A percentile compares a stretch with the other conserved stretches of the same genome.
These are phyloP conservation scores for Ensete ventricosum DNA, from an alignment of 176 grass and related monocot genomes.

Conservation along the genomic window DNA sequence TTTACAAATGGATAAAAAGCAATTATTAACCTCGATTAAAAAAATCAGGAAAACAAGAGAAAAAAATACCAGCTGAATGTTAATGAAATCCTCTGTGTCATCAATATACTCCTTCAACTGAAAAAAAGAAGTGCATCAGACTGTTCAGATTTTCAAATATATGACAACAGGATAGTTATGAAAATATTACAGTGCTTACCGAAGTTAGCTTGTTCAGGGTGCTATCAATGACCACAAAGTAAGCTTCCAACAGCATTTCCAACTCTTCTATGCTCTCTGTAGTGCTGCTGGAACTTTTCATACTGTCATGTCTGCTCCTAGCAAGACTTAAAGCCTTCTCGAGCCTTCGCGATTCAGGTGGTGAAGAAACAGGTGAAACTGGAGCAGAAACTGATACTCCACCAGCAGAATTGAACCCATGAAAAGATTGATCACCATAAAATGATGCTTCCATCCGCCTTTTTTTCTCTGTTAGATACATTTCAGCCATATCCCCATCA, in stretches of 20 bases:
- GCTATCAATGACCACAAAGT: slow-evolving; percentile 80
- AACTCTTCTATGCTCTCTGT: slow-evolving; percentile 58
- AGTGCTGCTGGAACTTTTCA: slow-evolving; percentile 55
- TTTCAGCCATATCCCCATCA: slow-evolving; percentile 98
- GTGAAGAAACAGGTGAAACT: slow-evolving; percentile 66
- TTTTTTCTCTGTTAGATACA: slow-evolving; percentile 95
- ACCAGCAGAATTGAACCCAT: slow-evolving; percentile 34
- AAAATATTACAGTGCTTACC: slow-evolving; percentile 26
- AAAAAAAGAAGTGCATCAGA: slow-evolving; percentile 24
- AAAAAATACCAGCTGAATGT: slow-evolving; percentile 75
- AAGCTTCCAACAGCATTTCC: slow-evolving; percentile 94
- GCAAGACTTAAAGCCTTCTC: slow-evolving; percentile 56
- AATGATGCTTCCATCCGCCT: slow-evolving; percentile 52
- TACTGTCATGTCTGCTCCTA: slow-evolving; percentile 58
- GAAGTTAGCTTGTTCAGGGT: slow-evolving; percentile 81
- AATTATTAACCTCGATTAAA: not conserved
- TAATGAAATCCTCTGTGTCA: slow-evolving; percentile 97
- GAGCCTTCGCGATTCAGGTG: slow-evolving; percentile 36
- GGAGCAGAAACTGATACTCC: slow-evolving; percentile 60
- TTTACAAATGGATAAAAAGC: not conserved
- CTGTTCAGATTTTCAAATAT: slow-evolving; percentile 13
- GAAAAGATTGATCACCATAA: slow-evolving; percentile 40
- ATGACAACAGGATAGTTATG: not conserved
- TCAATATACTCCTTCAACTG: slow-evolving; percentile 99
- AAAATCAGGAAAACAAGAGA: not conserved